Evolutionary conservation across 331 rosid genomes (phyloP).

Genomic region (Malus hybrid): DNA sequence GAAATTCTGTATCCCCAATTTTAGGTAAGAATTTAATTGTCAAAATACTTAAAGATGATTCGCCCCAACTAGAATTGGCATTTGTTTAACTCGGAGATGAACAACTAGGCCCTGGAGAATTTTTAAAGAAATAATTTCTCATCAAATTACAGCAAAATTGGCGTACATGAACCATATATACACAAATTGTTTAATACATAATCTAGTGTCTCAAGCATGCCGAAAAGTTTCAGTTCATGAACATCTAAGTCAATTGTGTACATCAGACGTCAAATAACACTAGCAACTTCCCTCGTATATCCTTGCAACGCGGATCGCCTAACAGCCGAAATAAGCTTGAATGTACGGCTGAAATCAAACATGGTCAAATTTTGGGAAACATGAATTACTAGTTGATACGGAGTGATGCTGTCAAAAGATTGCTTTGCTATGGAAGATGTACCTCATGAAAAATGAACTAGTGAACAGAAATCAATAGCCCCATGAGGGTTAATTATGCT

Average conservation of each 20-base stretch:
- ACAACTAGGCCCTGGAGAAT: too few species aligned
- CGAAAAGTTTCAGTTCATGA: neutral
- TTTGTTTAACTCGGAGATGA: too few species aligned
- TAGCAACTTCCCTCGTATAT: neutral
- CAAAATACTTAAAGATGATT: neutral
- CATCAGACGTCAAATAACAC: neutral
- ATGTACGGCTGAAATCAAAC: neutral
- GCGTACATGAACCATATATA: neutral
- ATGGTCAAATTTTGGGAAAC: neutral
- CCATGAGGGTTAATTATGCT: neutral
- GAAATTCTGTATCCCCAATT: too few species aligned
- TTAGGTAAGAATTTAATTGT: too few species aligned
- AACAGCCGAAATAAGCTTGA: neutral
- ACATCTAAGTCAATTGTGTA: neutral
- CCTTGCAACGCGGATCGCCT: neutral
- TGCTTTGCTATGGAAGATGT: neutral
- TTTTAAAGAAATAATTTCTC: neutral
- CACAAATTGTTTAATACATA: neutral
- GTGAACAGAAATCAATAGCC: constrained; percentile 1
- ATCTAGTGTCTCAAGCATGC: neutral
- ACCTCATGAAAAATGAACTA: constrained; percentile 15
- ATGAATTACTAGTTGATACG: neutral
- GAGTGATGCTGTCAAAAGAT: neutral
- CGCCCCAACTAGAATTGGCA: neutral
- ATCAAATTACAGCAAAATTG: too few species aligned